These are phyloP conservation scores for Pythium folliculosum DNA, from an alignment of 352 stramenopile genomes.

Conservation along the genomic window DNA sequence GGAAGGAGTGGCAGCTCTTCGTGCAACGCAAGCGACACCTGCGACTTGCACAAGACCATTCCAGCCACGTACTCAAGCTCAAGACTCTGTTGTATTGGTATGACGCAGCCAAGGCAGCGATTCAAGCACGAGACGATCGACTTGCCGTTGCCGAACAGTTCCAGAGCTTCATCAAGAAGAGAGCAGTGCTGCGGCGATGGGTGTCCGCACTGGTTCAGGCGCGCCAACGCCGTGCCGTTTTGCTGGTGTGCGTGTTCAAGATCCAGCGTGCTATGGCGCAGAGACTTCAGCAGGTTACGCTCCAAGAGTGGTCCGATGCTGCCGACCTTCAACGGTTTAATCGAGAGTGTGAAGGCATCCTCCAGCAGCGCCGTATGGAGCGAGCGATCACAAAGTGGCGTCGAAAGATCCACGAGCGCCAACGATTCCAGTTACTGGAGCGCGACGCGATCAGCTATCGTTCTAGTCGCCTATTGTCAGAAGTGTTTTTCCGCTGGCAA, in stretches of 20 bases:
- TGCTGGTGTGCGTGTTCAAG: constrained; percentile 61
- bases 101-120: not conserved
- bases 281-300: constrained; percentile 10
- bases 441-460: constrained; percentile 33
- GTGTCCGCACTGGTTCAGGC: constrained; percentile 4
- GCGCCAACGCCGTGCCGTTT: constrained; percentile 41
- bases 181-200: constrained; percentile 2
- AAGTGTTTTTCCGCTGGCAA: constrained; percentile 73
- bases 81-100: constrained; percentile 22
- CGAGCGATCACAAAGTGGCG: constrained; percentile 16
- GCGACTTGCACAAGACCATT: constrained; percentile 1
- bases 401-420: not conserved
- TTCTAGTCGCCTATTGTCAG: constrained; percentile 33
- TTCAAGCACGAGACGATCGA: not conserved
- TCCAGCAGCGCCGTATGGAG: not conserved
- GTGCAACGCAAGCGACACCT: not conserved
- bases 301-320: constrained; percentile 9
- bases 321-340: not conserved
- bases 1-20: constrained; percentile 8
- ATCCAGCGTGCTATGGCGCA: constrained; percentile 26
- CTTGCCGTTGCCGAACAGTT: constrained; percentile 4
- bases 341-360: not conserved
- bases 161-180: not conserved
- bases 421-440: constrained; percentile 22
- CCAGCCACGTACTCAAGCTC: constrained; percentile 7